phyloP scores from a whole-genome alignment of 345 rosid genomes.

The Dimocarpus longan region DNA sequence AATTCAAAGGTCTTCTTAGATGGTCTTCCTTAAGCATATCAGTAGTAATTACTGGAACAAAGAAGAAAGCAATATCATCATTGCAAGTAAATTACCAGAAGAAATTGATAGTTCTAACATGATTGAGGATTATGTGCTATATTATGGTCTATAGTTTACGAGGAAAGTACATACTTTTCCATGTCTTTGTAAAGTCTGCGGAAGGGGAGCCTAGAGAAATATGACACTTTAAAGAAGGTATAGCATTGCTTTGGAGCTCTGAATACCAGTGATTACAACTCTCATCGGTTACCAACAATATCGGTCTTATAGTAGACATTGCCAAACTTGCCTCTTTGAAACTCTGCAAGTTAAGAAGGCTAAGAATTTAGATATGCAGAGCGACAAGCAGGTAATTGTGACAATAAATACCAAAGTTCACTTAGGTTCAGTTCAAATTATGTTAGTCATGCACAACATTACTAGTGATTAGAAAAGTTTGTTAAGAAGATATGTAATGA shows the following conservation, averaged over 20 bases:
- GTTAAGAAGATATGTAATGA: not conserved
- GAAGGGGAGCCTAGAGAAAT: constrained; percentile 51
- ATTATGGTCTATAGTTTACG: not conserved
- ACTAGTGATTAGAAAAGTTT: not conserved
- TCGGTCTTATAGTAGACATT: constrained; percentile 54
- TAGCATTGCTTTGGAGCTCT: constrained; percentile 28
- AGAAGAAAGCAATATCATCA: constrained; percentile 16
- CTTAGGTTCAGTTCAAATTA: not conserved
- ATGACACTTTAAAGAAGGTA: constrained; percentile 69
- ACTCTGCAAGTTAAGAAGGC: constrained; percentile 44
- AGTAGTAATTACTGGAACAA: constrained; percentile 46
- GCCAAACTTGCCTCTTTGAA: constrained; percentile 68
- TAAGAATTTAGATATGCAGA: not conserved
- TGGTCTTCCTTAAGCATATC: constrained; percentile 39
- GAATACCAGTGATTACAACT: constrained; percentile 55
- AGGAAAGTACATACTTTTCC: constrained; percentile 36
- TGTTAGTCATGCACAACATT: not conserved
- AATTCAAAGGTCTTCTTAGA: constrained; percentile 22
- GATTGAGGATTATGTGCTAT: not conserved
- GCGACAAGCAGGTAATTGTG: not conserved
- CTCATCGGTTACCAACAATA: constrained; percentile 67
- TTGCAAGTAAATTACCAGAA: not conserved
- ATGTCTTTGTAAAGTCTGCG: constrained; percentile 20
- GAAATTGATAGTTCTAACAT: not conserved
- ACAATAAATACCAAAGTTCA: not conserved